Base-by-base conservation (phyloP, 257 asterid species). In the Mitragyna speciosa region DNA sequence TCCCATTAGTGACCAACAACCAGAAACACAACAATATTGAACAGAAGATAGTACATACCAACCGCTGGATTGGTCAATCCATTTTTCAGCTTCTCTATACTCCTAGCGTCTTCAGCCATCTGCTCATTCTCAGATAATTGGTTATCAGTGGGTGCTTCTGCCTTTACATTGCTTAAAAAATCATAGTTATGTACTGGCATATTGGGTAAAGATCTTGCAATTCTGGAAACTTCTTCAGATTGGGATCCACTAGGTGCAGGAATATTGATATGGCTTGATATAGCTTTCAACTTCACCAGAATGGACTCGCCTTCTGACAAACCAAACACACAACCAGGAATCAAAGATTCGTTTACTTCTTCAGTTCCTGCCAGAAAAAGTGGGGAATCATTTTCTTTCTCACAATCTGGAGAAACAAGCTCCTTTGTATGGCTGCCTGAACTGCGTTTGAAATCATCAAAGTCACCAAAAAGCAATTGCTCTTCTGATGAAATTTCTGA, bases 131-230 rank as follows among this genome's bases (percentile, higher is more conserved):
- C 64, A 73, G 85, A 72, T 49, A 81, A 69, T 69, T 80, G 82
- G 80, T 54, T 74, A 65, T 79, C 70, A 61, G 77, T 83, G 26
- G 72, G 78, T 56, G 6, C 77, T 43, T 67, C 80, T 52, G 24
- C 64, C 41, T 77, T 72, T 39, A 49, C 69, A 72, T 3, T 52
- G 68, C 72, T 61, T 61, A 68, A 31, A 74, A 33, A 20, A 78
- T 67, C 76, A 87, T 78, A 68, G 65, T 80, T 75, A 33, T 77
- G 80, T 68, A 87, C 76, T 70, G 80, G 85, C 87, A 87, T 81
- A 79, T 71, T 82, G 73, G 99, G 97, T 83, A 93, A 90, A 66
- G 99, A 95, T 83, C 85, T 90, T 54, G 81, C 89, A 79, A 71
- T 81, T 85, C 90, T 85, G 52, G 58, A 41, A 52, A 80, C 80